Conservation (phyloP, 139 green algal genomes). For the Trebouxia sp. region DNA sequence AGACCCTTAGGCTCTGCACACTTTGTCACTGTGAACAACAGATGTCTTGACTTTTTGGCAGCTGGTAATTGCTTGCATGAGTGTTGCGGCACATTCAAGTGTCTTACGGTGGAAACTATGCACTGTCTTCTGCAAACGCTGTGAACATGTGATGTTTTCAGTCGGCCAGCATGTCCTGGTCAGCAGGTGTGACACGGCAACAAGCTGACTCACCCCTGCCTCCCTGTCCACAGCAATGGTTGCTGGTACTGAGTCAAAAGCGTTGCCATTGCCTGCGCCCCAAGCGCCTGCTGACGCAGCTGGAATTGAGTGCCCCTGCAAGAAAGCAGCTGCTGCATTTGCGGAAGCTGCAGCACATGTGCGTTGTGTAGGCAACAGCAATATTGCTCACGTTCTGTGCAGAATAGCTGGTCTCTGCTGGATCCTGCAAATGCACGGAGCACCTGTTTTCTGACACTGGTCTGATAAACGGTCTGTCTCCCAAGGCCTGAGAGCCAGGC, state of each 20-base stretch:
- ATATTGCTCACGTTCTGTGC: not conserved
- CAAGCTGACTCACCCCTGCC: not conserved
- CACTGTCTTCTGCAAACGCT: too few relatives aligned
- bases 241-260: conserved; percentile 1
- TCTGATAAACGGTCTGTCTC: not conserved
- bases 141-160: too few relatives aligned
- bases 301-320: not conserved
- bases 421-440: not conserved
- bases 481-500: not conserved
- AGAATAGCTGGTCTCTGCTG: conserved; percentile 8
- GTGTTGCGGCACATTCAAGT: too few relatives aligned
- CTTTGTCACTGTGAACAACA: too few relatives aligned
- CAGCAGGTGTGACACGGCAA: not conserved
- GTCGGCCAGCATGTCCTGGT: not conserved
- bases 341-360: not conserved
- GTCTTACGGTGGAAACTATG: too few relatives aligned
- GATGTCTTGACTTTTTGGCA: too few relatives aligned
- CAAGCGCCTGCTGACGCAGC: not conserved
- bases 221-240: conserved; percentile 11
- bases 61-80: too few relatives aligned
- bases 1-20: too few relatives aligned
- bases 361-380: not conserved
- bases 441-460: too few relatives aligned
- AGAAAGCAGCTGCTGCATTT: not conserved
- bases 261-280: conserved; percentile 5